These are phyloP conservation scores for Diaporthe caulivora DNA, from an alignment of 2,329 filamentous ascomycete genomes.

Conservation along the genomic window DNA sequence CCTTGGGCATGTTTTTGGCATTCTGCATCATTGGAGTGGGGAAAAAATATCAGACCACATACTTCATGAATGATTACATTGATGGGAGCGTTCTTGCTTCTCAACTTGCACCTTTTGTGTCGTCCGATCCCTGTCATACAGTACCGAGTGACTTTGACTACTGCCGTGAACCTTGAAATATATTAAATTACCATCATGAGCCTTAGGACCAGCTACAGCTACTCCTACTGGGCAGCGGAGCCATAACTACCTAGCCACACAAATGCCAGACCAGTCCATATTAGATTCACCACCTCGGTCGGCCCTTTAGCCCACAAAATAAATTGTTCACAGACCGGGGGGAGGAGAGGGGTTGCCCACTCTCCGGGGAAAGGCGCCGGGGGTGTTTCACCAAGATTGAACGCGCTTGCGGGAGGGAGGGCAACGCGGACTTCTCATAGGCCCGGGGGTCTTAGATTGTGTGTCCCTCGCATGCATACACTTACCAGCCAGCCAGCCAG, in stretches of 20 bases:
- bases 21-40: slow-evolving; percentile 25
- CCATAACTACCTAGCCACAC: neutral
- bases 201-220: neutral
- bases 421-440: slow-evolving; percentile 4
- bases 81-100: slow-evolving; percentile 15
- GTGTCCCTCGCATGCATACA: slow-evolving; percentile 1
- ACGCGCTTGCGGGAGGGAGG: neutral
- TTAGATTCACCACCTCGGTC: neutral
- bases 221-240: neutral
- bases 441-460: slow-evolving; percentile 6
- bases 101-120: neutral
- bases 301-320: neutral
- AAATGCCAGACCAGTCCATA: neutral
- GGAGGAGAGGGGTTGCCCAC: neutral
- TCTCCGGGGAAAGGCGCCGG: slow-evolving; percentile 6
- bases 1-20: slow-evolving; percentile 26
- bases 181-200: neutral
- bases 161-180: neutral
- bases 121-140: neutral
- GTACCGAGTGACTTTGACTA: neutral
- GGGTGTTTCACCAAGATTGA: slow-evolving; percentile 8
- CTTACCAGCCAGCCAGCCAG: no score
- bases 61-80: neutral
- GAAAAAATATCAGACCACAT: slow-evolving; percentile 21
- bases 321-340: neutral